A percentile compares a stretch with the other conserved stretches of the same genome.
phyloP scores from a whole-genome alignment of 345 rosid genomes.

The Bruguiera gymnorhiza region DNA sequence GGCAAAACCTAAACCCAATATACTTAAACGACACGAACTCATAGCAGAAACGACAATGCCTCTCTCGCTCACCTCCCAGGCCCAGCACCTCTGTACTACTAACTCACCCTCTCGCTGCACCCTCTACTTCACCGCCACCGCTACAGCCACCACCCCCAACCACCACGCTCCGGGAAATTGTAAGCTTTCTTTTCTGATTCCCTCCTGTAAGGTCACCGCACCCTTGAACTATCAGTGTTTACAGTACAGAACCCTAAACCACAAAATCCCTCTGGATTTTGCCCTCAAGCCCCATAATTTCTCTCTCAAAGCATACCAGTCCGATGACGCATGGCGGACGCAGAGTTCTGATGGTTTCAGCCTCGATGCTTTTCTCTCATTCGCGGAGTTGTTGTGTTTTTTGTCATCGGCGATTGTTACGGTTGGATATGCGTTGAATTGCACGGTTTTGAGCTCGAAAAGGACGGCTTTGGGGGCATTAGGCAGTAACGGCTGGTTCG shows the following conservation, averaged over 20 bases:
- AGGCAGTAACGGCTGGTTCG: slow-evolving; percentile 51
- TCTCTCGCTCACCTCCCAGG: slow-evolving; percentile 15
- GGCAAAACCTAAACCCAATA: background rate
- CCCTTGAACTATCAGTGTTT: slow-evolving; percentile 14
- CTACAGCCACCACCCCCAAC: slow-evolving; percentile 9
- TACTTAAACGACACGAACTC: background rate
- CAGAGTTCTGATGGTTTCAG: slow-evolving; percentile 26
- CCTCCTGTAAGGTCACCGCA: slow-evolving; percentile 21
- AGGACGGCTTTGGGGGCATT: slow-evolving; percentile 36
- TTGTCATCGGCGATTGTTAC: slow-evolving; percentile 54
- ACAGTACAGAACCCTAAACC: slow-evolving; percentile 12
- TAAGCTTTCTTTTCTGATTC: slow-evolving; percentile 24
- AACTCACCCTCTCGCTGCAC: slow-evolving; percentile 35
- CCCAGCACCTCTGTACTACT: slow-evolving; percentile 32
- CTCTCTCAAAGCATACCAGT: slow-evolving; percentile 14
- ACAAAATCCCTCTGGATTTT: slow-evolving; percentile 1
- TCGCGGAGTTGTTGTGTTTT: slow-evolving; percentile 53
- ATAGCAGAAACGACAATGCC: slow-evolving; percentile 29
- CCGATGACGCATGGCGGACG: slow-evolving; percentile 1
- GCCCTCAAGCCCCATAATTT: background rate
- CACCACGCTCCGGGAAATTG: slow-evolving; percentile 17
- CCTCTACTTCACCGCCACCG: slow-evolving; percentile 27
- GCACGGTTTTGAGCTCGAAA: slow-evolving; percentile 30
- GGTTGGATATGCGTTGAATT: slow-evolving; percentile 48
- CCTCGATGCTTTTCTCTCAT: slow-evolving; percentile 45